phyloP scores from a whole-genome alignment of 495 filamentous ascomycete species.

The Lasiosphaeris hirsuta region DNA sequence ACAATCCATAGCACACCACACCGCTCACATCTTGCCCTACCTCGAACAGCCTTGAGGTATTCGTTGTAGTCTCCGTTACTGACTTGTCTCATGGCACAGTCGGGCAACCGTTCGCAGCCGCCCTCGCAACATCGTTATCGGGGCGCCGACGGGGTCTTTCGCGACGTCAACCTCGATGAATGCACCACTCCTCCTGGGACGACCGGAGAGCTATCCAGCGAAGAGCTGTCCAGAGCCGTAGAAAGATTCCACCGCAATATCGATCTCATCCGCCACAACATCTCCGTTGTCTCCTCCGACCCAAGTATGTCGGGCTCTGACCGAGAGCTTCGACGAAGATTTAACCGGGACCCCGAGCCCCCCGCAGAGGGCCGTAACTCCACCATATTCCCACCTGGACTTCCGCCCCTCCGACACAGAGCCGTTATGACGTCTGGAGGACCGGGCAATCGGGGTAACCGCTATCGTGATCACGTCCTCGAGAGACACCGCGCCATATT shows the following conservation, averaged over 20 bases:
- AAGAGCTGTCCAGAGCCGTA: slow-evolving; percentile 43
- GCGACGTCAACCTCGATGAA: slow-evolving; percentile 38
- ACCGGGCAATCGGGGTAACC: slow-evolving; percentile 23
- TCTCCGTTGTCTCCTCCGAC: slow-evolving; percentile 10
- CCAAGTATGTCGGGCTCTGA: slow-evolving; percentile 39
- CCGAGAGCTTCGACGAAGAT: slow-evolving; percentile 33
- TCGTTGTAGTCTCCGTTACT: neutral
- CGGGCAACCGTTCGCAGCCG: slow-evolving; percentile 57
- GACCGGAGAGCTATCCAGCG: slow-evolving; percentile 30
- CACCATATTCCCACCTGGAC: slow-evolving; percentile 26
- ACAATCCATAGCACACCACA: no score
- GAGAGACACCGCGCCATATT: slow-evolving; percentile 27
- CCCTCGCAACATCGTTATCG: slow-evolving; percentile 47
- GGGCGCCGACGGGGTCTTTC: neutral
- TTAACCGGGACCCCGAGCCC: slow-evolving; percentile 34
- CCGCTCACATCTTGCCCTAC: neutral
- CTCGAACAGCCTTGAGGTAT: neutral
- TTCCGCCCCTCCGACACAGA: slow-evolving; percentile 38
- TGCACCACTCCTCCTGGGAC: slow-evolving; percentile 37
- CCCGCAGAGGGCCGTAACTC: slow-evolving; percentile 21
- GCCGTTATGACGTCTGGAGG: slow-evolving; percentile 20
- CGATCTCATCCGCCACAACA: slow-evolving; percentile 19
- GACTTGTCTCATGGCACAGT: slow-evolving; percentile 37
- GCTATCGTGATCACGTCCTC: slow-evolving; percentile 32
- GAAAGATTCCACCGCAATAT: slow-evolving; percentile 38